Evolutionary conservation across 768 basidiomycete genomes (phyloP).

Genomic region (Phallus indusiatus): DNA sequence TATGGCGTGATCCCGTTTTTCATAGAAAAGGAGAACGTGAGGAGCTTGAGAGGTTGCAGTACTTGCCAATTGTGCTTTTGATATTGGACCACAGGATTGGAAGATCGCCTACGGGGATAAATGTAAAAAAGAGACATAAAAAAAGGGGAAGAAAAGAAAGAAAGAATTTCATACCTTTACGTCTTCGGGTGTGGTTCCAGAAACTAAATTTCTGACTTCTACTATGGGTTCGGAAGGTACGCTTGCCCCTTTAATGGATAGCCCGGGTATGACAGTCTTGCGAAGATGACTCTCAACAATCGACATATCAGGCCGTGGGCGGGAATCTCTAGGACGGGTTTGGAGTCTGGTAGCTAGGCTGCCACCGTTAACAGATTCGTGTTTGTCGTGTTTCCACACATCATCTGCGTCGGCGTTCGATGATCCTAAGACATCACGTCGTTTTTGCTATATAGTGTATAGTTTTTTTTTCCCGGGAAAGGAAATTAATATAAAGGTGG

Average conservation of each 20-base stretch:
- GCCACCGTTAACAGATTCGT: constrained; percentile 4
- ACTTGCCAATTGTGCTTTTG: constrained; percentile 26
- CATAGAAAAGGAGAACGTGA: constrained; percentile 63
- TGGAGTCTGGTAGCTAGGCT: constrained; percentile 2
- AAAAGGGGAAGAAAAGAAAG: neutral
- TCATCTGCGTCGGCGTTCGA: constrained; percentile 7
- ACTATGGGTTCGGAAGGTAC: constrained; percentile 1
- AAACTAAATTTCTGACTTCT: constrained; percentile 5
- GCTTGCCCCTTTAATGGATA: constrained; percentile 6
- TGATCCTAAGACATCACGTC: constrained; percentile 5
- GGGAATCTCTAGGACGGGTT: neutral
- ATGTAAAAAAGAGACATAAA: neutral
- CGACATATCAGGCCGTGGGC: constrained; percentile 2
- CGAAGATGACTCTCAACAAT: neutral
- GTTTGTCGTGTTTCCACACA: constrained; percentile 9
- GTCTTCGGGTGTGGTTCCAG: constrained; percentile 7
- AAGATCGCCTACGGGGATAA: constrained; percentile 50
- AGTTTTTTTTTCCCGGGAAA: neutral
- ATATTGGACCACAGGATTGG: constrained; percentile 61
- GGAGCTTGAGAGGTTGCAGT: constrained; percentile 15
- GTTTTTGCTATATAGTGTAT: constrained; percentile 1
- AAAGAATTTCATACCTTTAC: constrained; percentile 1
- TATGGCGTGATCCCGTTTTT: constrained; percentile 48
- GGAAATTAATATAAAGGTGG: neutral
- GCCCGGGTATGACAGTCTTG: neutral